Percentiles rank a stretch among this genome's conserved stretches.
Conservation (phyloP, 108 stramenopile genomes). For the Skeletonema marinoi region DNA sequence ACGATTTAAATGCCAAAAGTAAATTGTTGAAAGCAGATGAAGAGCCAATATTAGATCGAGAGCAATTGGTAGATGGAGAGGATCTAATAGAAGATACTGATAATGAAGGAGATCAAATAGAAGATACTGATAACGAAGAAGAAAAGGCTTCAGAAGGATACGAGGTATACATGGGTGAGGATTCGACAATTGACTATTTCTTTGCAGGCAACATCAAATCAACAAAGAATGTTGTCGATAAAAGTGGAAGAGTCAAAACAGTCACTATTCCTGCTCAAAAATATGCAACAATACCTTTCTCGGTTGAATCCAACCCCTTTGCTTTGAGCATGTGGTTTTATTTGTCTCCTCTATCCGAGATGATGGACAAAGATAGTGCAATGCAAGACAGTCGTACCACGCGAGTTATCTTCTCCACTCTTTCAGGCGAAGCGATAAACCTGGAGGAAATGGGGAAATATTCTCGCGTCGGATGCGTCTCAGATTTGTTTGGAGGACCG, state of each 20-base stretch:
- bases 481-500: constrained; percentile 25
- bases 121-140: background rate
- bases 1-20: constrained; percentile 20
- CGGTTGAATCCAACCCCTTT: constrained; percentile 29
- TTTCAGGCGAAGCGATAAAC: background rate
- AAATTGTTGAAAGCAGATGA: constrained; percentile 17
- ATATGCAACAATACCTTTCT: constrained; percentile 32
- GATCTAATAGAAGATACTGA: background rate
- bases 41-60: constrained; percentile 4
- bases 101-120: no score
- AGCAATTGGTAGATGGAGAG: constrained; percentile 8
- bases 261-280: constrained; percentile 21
- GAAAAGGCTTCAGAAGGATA: constrained; percentile 5
- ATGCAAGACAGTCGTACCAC: constrained; percentile 5
- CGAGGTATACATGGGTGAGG: constrained; percentile 30
- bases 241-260: constrained; percentile 5
- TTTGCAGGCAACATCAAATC: constrained; percentile 18
- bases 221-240: constrained; percentile 5
- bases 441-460: no score
- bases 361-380: background rate
- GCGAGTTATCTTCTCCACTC: constrained; percentile 36
- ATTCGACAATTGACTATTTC: constrained; percentile 41
- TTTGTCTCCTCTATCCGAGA: constrained; percentile 8
- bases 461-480: constrained; percentile 15
- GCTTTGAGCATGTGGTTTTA: constrained; percentile 38